Evolutionary conservation across 1,284 basidiomycete species (phyloP).

Genomic region (Stygiomarasmius scandens): DNA sequence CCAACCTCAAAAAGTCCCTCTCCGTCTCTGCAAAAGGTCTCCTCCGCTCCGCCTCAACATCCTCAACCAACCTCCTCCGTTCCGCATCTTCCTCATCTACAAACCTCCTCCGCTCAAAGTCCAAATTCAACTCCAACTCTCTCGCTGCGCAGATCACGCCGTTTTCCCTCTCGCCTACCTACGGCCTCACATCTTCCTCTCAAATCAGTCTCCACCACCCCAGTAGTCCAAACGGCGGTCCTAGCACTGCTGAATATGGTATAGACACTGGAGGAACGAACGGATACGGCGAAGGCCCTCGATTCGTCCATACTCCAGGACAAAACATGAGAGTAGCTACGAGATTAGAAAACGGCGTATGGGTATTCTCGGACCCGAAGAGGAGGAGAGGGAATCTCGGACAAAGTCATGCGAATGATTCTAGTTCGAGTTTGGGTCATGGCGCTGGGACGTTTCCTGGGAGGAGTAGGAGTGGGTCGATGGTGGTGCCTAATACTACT

Average conservation of each 20-base stretch:
- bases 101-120: neutral
- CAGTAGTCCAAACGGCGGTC: neutral
- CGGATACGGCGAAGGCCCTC: neutral
- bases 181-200: neutral
- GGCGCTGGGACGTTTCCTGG: too few species aligned
- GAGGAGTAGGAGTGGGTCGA: too few species aligned
- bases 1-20: neutral
- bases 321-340: slow-evolving; percentile 17
- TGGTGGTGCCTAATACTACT: too few species aligned
- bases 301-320: slow-evolving; percentile 15
- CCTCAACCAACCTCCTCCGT: neutral
- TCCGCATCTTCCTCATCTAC: neutral
- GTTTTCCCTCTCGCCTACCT: slow-evolving; percentile 1
- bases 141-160: slow-evolving; percentile 14
- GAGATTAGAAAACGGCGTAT: slow-evolving; percentile 11
- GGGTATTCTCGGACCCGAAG: slow-evolving; percentile 13
- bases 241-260: neutral
- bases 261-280: neutral
- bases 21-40: neutral
- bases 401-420: too few species aligned
- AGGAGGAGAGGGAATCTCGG: neutral
- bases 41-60: neutral
- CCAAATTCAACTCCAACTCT: neutral
- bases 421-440: too few species aligned
- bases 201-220: neutral